Evolutionary conservation across 2,329 filamentous ascomycete genomes (phyloP), one percentile per base, ranked within the genome.

Genomic region (Sclerotinia borealis): DNA sequence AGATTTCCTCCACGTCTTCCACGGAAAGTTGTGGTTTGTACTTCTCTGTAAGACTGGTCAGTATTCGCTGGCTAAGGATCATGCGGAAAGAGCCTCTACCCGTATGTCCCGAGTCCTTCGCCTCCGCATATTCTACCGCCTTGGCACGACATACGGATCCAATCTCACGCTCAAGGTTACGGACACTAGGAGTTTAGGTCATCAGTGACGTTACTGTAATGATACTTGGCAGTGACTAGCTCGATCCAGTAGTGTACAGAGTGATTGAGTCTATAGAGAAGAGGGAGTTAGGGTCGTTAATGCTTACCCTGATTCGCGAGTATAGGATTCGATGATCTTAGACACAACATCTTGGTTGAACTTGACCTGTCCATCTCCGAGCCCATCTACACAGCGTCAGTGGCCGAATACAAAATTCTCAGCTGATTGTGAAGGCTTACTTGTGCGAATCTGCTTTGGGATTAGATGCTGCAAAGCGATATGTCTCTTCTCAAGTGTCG

Each of bases 311-410:
- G 93, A 91, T 77, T 99, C 95, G 67, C 93, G 92, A 47, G 95
- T 99, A 79, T 99, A 99, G 34, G 90, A 89, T 72, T 95, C 95
- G 71, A 98, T 98, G 69, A 97, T 92, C 76, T 96, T 96, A 76
- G 93, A 92, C 63, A 99, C 84, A 3, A 97, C 93, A 37, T 93
- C 90, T 65, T 91, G 87, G 49, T 85, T 85, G 66, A 99, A 86
- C 43, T 82, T 77, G 55, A 99, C 84, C 71, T 96, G 89, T 52
- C 88, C 86, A 31, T 87, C 80, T 55, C 81, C 81, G 59, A 99
- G 85, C 31, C 95, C 95, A 73, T 99, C 72, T 73, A 66, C 22
- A 63, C 55, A 63, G 19, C 45, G 64, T 73, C 48, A 73, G 69
- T 59, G 49, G 48, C 49, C 47, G 54, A 61, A 61, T 51, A 62